Evolutionary conservation across 352 stramenopile genomes (phyloP).

Genomic region (Globisporangium ultimum): DNA sequence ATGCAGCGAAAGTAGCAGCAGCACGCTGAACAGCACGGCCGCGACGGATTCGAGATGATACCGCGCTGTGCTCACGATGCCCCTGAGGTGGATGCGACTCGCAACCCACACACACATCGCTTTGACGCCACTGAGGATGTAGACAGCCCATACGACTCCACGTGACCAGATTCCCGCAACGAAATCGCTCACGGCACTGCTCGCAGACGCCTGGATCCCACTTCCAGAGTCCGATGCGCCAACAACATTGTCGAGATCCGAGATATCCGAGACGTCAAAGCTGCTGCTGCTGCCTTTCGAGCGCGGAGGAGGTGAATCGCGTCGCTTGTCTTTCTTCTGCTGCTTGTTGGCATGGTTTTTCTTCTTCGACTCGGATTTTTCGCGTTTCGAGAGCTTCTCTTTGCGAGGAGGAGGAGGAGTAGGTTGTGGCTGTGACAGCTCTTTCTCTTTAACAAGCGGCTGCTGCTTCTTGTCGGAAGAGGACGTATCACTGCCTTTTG

Average conservation of each 20-base stretch:
- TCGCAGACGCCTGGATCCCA: background rate
- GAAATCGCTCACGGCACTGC: background rate
- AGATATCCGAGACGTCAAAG: conserved; percentile 24
- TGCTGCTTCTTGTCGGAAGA: conserved; percentile 21
- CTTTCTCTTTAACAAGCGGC: background rate
- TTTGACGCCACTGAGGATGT: background rate
- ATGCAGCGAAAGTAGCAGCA: conserved; percentile 66
- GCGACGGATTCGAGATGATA: conserved; percentile 69
- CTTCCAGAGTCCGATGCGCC: too few species aligned
- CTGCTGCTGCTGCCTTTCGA: conserved; percentile 31
- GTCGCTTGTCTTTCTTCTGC: conserved; percentile 58
- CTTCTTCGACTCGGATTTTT: conserved; percentile 37
- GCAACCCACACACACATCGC: conserved; percentile 10
- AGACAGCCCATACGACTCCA: background rate
- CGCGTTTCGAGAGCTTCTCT: conserved; percentile 31
- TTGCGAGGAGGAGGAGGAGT: conserved; percentile 18
- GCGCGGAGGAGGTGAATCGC: conserved; percentile 26
- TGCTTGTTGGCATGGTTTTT: conserved; percentile 17
- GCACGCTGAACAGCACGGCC: conserved; percentile 60
- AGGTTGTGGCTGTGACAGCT: background rate
- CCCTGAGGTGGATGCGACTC: conserved; percentile 39
- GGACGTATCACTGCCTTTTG: background rate
- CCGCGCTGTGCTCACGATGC: conserved; percentile 27
- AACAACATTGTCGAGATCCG: conserved; percentile 10
- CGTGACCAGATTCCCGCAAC: background rate